Percentiles rank a stretch among this genome's conserved stretches.
Evolutionary conservation across 1,139 yeast species (phyloP).

Genomic region (Lodderomyces beijingensis): DNA sequence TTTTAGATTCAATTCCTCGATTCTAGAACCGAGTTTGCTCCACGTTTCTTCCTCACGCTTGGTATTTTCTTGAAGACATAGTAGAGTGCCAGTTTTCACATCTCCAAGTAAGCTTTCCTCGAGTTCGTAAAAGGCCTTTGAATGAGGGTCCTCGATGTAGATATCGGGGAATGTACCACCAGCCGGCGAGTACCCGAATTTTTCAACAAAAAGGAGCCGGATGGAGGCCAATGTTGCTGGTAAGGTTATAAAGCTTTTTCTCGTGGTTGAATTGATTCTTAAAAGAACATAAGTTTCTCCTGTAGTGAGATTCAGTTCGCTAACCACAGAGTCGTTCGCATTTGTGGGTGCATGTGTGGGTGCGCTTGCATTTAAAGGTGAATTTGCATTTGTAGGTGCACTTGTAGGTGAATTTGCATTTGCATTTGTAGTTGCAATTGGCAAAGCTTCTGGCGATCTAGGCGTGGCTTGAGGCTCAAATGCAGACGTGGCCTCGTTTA

Average conservation of each 20-base stretch:
- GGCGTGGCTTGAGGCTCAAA: neutral
- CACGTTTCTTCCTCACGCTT: conserved; percentile 9
- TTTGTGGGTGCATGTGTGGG: neutral
- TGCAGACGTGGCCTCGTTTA: neutral
- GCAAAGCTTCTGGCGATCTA: neutral
- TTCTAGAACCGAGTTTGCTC: conserved; percentile 17
- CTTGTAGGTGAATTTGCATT: conserved; percentile 3
- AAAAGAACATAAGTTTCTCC: conserved; percentile 31
- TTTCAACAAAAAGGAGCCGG: conserved; percentile 76
- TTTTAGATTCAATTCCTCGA: conserved; percentile 27
- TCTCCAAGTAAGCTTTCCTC: conserved; percentile 66
- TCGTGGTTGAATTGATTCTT: conserved; percentile 16
- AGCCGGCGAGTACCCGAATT: conserved; percentile 80
- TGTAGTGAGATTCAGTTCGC: neutral
- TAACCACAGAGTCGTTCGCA: neutral
- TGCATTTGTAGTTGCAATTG: conserved; percentile 3
- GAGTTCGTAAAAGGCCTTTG: conserved; percentile 68
- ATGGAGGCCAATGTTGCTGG: conserved; percentile 62
- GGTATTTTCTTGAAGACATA: conserved; percentile 48
- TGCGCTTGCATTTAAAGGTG: neutral
- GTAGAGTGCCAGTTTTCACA: conserved; percentile 54
- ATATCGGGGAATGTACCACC: conserved; percentile 73
- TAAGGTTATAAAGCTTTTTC: conserved; percentile 28
- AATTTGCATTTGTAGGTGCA: neutral
- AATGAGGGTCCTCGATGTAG: conserved; percentile 60